These are phyloP conservation scores for Mycena metata DNA, from an alignment of 768 basidiomycete genomes.

Conservation along the genomic window DNA sequence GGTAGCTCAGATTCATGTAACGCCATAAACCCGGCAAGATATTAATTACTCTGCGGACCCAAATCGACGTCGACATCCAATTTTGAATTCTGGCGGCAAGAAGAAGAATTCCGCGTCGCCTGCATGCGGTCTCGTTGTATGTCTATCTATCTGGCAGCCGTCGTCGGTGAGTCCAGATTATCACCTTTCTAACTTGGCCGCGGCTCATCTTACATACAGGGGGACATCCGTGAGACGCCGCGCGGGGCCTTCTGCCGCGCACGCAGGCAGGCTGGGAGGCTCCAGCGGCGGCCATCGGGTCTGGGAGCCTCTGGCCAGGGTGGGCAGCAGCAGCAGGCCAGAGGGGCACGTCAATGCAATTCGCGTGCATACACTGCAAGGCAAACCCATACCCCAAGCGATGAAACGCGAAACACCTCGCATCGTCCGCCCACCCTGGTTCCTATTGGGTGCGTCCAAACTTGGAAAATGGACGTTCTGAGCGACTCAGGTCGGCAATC, in stretches of 20 bases:
- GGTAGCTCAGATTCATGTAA: too few relatives aligned
- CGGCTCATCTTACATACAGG: constrained; percentile 32
- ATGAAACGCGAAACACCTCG: too few relatives aligned
- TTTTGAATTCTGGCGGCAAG: constrained; percentile 13
- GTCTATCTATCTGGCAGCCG: background rate
- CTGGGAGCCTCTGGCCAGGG: too few relatives aligned
- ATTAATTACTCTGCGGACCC: constrained; percentile 27
- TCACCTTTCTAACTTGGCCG: constrained; percentile 10
- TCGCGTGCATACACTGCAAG: too few relatives aligned
- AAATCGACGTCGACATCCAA: too few relatives aligned
- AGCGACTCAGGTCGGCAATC: constrained; percentile 21
- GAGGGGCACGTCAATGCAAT: background rate
- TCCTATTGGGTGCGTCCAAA: constrained; percentile 22
- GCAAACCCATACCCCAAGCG: too few relatives aligned
- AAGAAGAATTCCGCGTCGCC: background rate
- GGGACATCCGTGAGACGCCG: constrained; percentile 27
- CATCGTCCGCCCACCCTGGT: too few relatives aligned
- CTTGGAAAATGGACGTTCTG: constrained; percentile 29
- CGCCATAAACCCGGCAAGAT: background rate
- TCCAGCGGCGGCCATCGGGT: constrained; percentile 18
- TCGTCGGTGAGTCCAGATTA: background rate
- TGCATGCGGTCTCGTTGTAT: constrained; percentile 14
- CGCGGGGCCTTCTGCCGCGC: constrained; percentile 4
- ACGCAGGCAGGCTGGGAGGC: background rate
- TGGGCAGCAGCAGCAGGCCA: background rate